Evolutionary conservation across 306 rosid species (phyloP), one percentile per base, ranked within the genome.

Genomic region (Phaseolus lunatus): DNA sequence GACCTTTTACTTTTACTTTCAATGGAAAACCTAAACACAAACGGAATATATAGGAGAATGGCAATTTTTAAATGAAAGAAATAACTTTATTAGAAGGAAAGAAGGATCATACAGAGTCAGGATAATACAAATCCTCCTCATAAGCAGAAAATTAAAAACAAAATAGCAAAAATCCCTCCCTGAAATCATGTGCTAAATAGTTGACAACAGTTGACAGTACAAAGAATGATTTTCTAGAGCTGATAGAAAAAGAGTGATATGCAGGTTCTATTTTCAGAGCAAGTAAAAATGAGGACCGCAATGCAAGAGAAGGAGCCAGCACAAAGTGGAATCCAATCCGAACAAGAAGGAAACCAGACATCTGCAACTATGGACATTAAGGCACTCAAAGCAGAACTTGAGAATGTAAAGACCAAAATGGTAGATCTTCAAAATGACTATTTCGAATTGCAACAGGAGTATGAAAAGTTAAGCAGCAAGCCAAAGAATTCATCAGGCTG

Each of bases 211-310:
- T 37, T 9, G 24, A 41, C 11, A 19, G 7, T 15, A 54, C 37
- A 77, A 67, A 39, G 13, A 39, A 26, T 18, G 6, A 16, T 48
- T 59, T 70, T 54, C 45, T 39, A 9, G 67, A 74, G 67, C 76
- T 44, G 67, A 54, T 22, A 26, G 39, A 56, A 59, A 26, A 33
- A 69, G 22, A 19, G 31, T 54, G 13, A 68, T 14, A 29, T 64
- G 93, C 94, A 92, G 99, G 93, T 96, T 70, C 72, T 85, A 56
- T 85, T 85, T 75, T 72, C 81, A 26, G 97, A 96, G 89, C 99
- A 96, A 87, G 77, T 89, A 73, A 96, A 91, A 87, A 89, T 96
- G 97, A 91, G 92, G 80, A 59, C 81, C 68, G 86, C 88, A 26
- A 86, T 91, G 93, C 90, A 87, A 86, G 94, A 84, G 67, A 96